Conservation (phyloP, 352 stramenopile genomes). For the Globisporangium canariense region DNA sequence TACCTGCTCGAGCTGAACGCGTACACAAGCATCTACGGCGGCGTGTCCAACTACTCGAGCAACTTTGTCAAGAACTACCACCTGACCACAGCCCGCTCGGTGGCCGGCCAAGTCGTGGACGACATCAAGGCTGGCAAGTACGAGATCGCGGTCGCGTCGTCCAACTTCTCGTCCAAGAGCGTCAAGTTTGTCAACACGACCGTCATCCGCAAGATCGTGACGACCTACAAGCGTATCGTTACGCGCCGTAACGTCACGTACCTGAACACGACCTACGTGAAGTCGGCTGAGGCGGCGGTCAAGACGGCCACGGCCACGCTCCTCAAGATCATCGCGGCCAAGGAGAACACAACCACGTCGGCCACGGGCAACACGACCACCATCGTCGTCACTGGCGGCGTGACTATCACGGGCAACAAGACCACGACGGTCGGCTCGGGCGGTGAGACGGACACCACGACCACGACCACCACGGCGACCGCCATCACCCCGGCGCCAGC, state of each 20-base stretch:
- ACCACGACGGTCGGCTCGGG: constrained; percentile 5
- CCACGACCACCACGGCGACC: constrained; percentile 13
- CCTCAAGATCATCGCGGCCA: constrained; percentile 5
- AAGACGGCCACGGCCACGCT: constrained; percentile 14
- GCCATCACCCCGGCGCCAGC: constrained; percentile 12
- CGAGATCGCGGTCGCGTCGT: constrained; percentile 37
- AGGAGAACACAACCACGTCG: constrained; percentile 19
- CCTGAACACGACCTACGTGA: constrained; percentile 26
- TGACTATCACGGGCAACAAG: constrained; percentile 20
- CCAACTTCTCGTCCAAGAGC: constrained; percentile 34
- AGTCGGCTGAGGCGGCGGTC: constrained; percentile 20
- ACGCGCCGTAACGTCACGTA: constrained; percentile 24
- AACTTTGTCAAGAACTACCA: constrained; percentile 54
- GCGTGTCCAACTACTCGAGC: constrained; percentile 39
- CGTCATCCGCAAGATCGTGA: constrained; percentile 28
- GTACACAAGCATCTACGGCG: constrained; percentile 47
- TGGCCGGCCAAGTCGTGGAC: constrained; percentile 51
- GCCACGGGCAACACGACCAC: constrained; percentile 19
- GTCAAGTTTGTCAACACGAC: constrained; percentile 44
- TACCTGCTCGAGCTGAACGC: constrained; percentile 60
- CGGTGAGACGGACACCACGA: constrained; percentile 14
- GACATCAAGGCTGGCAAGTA: constrained; percentile 41
- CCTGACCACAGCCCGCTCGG: constrained; percentile 40
- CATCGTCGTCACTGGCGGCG: constrained; percentile 4
- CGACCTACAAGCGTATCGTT: constrained; percentile 23